Conservation (phyloP, 2,329 filamentous ascomycete genomes). For the Pseudocercospora crystallina region DNA sequence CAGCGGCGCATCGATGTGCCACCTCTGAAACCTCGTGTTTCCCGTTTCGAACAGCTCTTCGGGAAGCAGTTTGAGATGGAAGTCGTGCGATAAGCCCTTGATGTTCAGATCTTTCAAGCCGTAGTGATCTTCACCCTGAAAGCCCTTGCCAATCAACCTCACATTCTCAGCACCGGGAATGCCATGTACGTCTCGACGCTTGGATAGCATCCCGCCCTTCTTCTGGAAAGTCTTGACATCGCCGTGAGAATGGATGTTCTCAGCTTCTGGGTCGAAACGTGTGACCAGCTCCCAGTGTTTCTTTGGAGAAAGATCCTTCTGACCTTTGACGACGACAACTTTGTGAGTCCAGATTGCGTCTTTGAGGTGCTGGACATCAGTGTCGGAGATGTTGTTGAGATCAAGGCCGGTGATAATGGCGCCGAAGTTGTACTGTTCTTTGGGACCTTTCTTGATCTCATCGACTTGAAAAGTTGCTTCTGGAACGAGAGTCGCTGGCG, state of each 20-base stretch:
- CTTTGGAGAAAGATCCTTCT: slow-evolving; percentile 41
- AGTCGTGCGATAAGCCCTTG: slow-evolving; percentile 37
- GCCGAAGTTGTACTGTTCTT: slow-evolving; percentile 18
- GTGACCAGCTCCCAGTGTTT: slow-evolving; percentile 49
- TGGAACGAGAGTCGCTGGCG: slow-evolving; percentile 12
- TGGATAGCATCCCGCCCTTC: slow-evolving; percentile 43
- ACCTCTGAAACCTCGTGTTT: slow-evolving; percentile 64
- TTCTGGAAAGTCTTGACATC: slow-evolving; percentile 44
- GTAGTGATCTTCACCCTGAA: slow-evolving; percentile 47
- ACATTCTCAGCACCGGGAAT: slow-evolving; percentile 48
- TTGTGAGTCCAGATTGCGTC: slow-evolving; percentile 48
- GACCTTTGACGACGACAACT: slow-evolving; percentile 46
- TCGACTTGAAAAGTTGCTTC: slow-evolving; percentile 10
- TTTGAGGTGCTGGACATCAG: slow-evolving; percentile 39
- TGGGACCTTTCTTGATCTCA: slow-evolving; percentile 5
- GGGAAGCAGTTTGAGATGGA: slow-evolving; percentile 66
- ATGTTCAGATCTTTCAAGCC: slow-evolving; percentile 42
- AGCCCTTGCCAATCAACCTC: slow-evolving; percentile 48
- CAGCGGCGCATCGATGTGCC: slow-evolving; percentile 75
- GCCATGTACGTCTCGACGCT: slow-evolving; percentile 29
- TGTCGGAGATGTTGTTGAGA: slow-evolving; percentile 41
- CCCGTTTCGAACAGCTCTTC: slow-evolving; percentile 55
- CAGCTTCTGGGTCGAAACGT: slow-evolving; percentile 45
- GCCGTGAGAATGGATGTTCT: slow-evolving; percentile 45
- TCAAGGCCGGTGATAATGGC: slow-evolving; percentile 37